These are phyloP conservation scores for Tanacetum coccineum DNA, from an alignment of 129 eudicot species.

Conservation along the genomic window DNA sequence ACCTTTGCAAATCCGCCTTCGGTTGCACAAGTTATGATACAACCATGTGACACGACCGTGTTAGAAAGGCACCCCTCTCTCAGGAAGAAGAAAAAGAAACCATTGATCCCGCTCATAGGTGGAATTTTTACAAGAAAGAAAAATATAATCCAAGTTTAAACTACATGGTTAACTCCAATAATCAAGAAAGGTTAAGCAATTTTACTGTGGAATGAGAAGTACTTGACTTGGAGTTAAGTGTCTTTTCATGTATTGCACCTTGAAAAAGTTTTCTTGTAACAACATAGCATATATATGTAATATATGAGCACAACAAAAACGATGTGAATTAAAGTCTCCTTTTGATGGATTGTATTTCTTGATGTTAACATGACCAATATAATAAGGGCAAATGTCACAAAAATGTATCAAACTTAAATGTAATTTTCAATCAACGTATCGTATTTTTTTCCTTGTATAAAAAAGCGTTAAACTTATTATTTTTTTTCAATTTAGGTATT, in stretches of 20 bases:
- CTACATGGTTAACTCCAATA: not conserved
- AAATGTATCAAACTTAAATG: no score
- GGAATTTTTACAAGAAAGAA: slow-evolving; percentile 67
- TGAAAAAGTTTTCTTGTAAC: slow-evolving; percentile 10
- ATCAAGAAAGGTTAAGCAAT: not conserved
- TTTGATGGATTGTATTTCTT: no score
- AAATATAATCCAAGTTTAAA: slow-evolving; percentile 31
- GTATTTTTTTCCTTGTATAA: no score
- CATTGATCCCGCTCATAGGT: slow-evolving; percentile 59
- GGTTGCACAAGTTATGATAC: slow-evolving; percentile 38
- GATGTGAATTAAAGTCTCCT: no score
- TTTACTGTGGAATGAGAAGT: slow-evolving; percentile 14
- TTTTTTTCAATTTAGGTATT: no score
- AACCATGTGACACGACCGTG: slow-evolving; percentile 28
- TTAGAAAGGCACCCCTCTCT: slow-evolving; percentile 66
- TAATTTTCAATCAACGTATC: no score
- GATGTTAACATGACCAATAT: no score
- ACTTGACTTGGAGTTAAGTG: slow-evolving; percentile 4
- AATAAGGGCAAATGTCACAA: no score
- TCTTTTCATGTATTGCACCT: not conserved
- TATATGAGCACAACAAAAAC: no score
- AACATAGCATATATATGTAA: not conserved
- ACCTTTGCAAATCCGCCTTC: slow-evolving; percentile 59
- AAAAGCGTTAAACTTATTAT: no score
- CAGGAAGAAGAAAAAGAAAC: slow-evolving; percentile 74